phyloP scores from a whole-genome alignment of 1,139 yeast genomes.

The Pichia norvegensis region DNA sequence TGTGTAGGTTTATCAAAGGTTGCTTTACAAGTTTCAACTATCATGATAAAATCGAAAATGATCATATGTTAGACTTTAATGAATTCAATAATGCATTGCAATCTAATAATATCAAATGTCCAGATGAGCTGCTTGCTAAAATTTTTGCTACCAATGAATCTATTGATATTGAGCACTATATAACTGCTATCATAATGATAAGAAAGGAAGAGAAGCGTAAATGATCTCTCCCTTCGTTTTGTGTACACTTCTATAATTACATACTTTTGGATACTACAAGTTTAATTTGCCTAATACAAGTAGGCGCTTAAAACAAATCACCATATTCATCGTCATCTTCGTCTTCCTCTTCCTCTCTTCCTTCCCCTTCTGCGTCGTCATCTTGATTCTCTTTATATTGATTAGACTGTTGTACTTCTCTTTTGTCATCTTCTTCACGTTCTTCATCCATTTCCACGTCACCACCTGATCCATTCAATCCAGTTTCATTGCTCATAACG shows the following conservation, averaged over 20 bases:
- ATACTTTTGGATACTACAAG: no score
- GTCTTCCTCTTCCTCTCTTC: slow-evolving; percentile 23
- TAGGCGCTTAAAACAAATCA: background rate
- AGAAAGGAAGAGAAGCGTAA: slow-evolving; percentile 18
- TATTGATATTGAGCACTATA: slow-evolving; percentile 23
- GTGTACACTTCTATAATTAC: background rate
- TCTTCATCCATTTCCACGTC: slow-evolving; percentile 27
- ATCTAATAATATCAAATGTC: slow-evolving; percentile 20
- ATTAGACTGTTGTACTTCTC: slow-evolving; percentile 27
- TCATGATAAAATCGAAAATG: slow-evolving; percentile 20
- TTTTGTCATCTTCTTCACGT: slow-evolving; percentile 24
- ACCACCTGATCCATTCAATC: slow-evolving; percentile 13
- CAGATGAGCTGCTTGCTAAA: slow-evolving; percentile 17
- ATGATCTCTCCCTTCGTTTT: background rate
- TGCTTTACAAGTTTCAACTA: slow-evolving; percentile 24
- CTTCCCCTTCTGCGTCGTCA: slow-evolving; percentile 13
- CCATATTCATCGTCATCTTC: background rate
- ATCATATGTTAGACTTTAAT: slow-evolving; percentile 20
- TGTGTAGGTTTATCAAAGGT: slow-evolving; percentile 25
- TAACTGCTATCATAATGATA: slow-evolving; percentile 23
- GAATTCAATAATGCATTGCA: slow-evolving; percentile 23
- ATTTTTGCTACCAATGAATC: slow-evolving; percentile 18
- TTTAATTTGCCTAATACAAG: no score
- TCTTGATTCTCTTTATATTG: slow-evolving; percentile 29
- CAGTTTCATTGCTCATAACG: slow-evolving; percentile 26